phyloP scores from a whole-genome alignment of 2,329 filamentous ascomycete genomes.

The Aspergillus sp. region DNA sequence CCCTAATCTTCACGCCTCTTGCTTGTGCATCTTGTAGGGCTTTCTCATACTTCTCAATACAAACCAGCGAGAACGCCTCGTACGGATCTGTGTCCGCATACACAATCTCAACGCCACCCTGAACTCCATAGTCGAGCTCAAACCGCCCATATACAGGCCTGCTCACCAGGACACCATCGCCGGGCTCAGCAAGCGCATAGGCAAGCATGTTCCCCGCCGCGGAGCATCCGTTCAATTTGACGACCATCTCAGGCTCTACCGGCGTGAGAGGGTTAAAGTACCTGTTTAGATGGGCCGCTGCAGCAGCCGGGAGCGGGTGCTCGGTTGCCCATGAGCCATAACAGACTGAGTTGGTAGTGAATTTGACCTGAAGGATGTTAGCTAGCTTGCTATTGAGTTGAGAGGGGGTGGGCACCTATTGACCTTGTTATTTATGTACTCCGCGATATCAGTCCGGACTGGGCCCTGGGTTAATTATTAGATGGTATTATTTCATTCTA shows the following conservation, averaged over 20 bases:
- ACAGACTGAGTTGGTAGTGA: constrained; percentile 36
- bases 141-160: constrained; percentile 52
- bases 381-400: background rate
- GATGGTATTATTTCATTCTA: background rate
- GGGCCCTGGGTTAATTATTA: constrained; percentile 27
- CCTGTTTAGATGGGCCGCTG: constrained; percentile 44
- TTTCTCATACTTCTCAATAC: constrained; percentile 38
- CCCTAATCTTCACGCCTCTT: constrained; percentile 37
- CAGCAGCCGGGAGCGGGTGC: constrained; percentile 37
- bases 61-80: constrained; percentile 39
- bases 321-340: constrained; percentile 43
- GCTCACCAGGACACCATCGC: constrained; percentile 49
- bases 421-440: constrained; percentile 41
- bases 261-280: constrained; percentile 38
- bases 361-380: constrained; percentile 24
- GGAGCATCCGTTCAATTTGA: constrained; percentile 45
- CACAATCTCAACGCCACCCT: constrained; percentile 41
- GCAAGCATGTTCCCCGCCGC: constrained; percentile 45
- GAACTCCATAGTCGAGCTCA: constrained; percentile 49
- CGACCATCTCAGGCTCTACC: constrained; percentile 38
- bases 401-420: background rate
- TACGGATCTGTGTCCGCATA: constrained; percentile 38
- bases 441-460: constrained; percentile 38
- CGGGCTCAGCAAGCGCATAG: constrained; percentile 43
- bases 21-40: constrained; percentile 33